A percentile compares a stretch with the other conserved stretches of the same genome.
Evolutionary conservation across 1,284 basidiomycete species (phyloP).

Genomic region (Hymenochaete sp.): DNA sequence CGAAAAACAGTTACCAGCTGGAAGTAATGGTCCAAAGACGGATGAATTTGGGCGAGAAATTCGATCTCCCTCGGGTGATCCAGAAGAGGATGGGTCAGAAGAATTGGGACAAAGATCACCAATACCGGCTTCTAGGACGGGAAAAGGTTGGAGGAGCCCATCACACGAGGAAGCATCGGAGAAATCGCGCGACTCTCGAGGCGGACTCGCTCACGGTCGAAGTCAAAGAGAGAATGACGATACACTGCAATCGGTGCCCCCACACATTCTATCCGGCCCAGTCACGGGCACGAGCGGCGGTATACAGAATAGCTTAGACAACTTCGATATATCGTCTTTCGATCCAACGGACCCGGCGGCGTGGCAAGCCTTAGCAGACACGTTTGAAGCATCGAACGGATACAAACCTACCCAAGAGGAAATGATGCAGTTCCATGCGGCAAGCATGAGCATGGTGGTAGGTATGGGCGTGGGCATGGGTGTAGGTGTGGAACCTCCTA

Average conservation of each 20-base stretch:
- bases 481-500: conserved; percentile 5
- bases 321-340: conserved; percentile 60
- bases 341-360: conserved; percentile 58
- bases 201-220: not conserved
- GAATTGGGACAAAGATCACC: conserved; percentile 1
- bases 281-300: not conserved
- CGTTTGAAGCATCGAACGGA: conserved; percentile 62
- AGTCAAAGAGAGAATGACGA: not conserved
- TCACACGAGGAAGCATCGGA: too few relatives aligned
- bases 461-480: conserved; percentile 15
- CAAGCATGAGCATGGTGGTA: conserved; percentile 25
- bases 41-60: conserved; percentile 80
- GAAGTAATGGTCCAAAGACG: conserved; percentile 35
- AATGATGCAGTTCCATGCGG: conserved; percentile 62
- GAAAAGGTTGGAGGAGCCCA: too few relatives aligned
- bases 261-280: too few relatives aligned
- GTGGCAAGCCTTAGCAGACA: conserved; percentile 67
- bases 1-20: too few relatives aligned
- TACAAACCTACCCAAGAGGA: conserved; percentile 59
- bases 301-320: conserved; percentile 39
- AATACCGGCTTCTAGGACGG: too few relatives aligned
- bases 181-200: not conserved
- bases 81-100: conserved; percentile 26
- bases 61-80: conserved; percentile 40
- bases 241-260: too few relatives aligned